These are phyloP conservation scores for Parathielavia appendiculata DNA, from an alignment of 495 filamentous ascomycete genomes.

Conservation along the genomic window DNA sequence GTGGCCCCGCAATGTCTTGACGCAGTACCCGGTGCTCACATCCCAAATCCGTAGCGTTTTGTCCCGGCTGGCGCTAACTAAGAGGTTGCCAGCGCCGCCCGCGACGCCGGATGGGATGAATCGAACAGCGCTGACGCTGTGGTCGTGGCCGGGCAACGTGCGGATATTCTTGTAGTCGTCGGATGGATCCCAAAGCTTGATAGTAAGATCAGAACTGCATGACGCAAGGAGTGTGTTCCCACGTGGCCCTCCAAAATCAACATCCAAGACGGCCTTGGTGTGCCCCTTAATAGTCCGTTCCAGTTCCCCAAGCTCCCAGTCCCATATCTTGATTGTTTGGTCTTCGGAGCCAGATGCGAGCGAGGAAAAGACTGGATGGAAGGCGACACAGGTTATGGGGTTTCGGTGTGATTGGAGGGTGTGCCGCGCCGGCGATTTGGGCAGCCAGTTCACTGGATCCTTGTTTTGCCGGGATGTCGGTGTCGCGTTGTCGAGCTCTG, in stretches of 20 bases:
- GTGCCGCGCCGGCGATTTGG: conserved; percentile 71
- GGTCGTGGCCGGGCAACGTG: conserved; percentile 89
- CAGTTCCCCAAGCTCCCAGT: conserved; percentile 92
- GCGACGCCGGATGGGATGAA: conserved; percentile 80
- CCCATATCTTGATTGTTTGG: conserved; percentile 91
- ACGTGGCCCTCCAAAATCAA: conserved; percentile 87
- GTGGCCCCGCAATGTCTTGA: conserved; percentile 77
- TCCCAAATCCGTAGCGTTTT: conserved; percentile 87
- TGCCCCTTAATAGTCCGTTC: conserved; percentile 91
- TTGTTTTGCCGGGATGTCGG: conserved; percentile 76
- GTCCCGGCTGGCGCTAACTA: conserved; percentile 77
- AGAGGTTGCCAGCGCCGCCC: conserved; percentile 65
- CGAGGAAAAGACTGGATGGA: conserved; percentile 89
- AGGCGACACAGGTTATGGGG: conserved; percentile 82
- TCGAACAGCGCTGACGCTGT: conserved; percentile 78
- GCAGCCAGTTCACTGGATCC: conserved; percentile 84
- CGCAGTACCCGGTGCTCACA: conserved; percentile 85
- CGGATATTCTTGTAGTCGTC: conserved; percentile 95
- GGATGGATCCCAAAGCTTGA: conserved; percentile 93
- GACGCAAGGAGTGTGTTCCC: conserved; percentile 83
- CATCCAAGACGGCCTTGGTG: conserved; percentile 80
- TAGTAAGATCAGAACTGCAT: conserved; percentile 84
- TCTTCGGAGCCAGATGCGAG: conserved; percentile 90
- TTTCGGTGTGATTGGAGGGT: conserved; percentile 78
- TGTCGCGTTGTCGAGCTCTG: conserved; percentile 79